phyloP scores from a whole-genome alignment of 208 protist species.

The Trypanosoma rangeli region DNA sequence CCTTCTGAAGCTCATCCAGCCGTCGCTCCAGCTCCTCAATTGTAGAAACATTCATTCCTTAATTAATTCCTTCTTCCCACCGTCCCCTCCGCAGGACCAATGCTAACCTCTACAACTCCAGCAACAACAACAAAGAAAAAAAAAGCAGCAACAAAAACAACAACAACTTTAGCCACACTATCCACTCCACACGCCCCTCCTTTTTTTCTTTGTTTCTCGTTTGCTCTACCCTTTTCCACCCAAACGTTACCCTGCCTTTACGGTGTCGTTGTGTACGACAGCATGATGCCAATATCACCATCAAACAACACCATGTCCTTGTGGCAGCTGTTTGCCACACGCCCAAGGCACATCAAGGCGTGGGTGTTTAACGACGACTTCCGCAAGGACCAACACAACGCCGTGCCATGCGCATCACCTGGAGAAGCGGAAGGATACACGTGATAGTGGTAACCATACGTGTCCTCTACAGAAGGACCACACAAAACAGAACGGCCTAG shows the following conservation, averaged over 20 bases:
- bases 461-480: constrained; percentile 33
- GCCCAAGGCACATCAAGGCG: constrained; percentile 58
- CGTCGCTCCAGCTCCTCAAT: constrained; percentile 57
- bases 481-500: constrained; percentile 44
- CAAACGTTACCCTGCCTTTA: constrained; percentile 8
- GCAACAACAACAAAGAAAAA: background rate
- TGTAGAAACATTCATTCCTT: constrained; percentile 1
- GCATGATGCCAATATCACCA: constrained; percentile 26
- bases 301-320: constrained; percentile 59
- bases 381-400: constrained; percentile 58
- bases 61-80: background rate
- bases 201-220: background rate
- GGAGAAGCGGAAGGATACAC: constrained; percentile 49
- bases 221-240: background rate
- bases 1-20: constrained; percentile 43
- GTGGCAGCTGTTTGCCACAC: constrained; percentile 74
- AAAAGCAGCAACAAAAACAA: background rate
- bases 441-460: constrained; percentile 79
- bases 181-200: background rate
- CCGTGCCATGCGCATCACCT: constrained; percentile 55
- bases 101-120: no score
- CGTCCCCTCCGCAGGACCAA: background rate
- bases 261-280: constrained; percentile 49
- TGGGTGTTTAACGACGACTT: constrained; percentile 19
- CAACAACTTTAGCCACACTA: background rate